Percentiles rank a stretch among this genome's conserved stretches.
These are phyloP conservation scores for Acacia confusa DNA, from an alignment of 306 rosid genomes.

Conservation along the genomic window DNA sequence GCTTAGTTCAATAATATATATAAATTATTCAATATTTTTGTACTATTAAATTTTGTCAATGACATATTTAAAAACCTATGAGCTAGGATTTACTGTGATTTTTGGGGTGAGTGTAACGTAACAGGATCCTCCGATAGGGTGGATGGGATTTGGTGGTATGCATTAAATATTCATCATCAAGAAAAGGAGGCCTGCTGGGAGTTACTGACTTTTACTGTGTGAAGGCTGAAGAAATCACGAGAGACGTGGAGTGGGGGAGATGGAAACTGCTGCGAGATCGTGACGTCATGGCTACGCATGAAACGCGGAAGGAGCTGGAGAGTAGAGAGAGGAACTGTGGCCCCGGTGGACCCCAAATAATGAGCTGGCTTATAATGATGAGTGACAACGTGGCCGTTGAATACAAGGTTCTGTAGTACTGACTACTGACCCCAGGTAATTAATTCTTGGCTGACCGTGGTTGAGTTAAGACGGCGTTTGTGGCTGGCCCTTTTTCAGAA, in stretches of 20 bases:
- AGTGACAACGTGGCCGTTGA: slow-evolving; percentile 18
- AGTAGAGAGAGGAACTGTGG: neutral
- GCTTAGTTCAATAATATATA: no score
- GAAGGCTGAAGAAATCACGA: neutral
- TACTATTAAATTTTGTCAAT: no score
- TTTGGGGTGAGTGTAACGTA: no score
- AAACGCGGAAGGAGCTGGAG: neutral
- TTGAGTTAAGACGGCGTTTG: slow-evolving; percentile 22
- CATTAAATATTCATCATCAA: neutral
- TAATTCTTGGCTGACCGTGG: slow-evolving; percentile 20
- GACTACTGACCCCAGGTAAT: slow-evolving; percentile 34
- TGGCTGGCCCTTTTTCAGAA: neutral
- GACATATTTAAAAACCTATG: no score
- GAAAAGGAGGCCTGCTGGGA: neutral
- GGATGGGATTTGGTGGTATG: neutral
- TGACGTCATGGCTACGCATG: slow-evolving; percentile 38
- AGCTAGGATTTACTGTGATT: no score
- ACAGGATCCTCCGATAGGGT: no score
- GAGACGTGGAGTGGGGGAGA: slow-evolving; percentile 25
- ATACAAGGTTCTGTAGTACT: neutral
- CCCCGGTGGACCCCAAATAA: slow-evolving; percentile 4
- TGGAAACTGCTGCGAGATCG: neutral
- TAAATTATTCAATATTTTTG: no score
- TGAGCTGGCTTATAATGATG: slow-evolving; percentile 5
- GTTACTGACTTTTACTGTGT: neutral